phyloP scores from a whole-genome alignment of 2,329 filamentous ascomycete species.

The Cladosporium sp. region DNA sequence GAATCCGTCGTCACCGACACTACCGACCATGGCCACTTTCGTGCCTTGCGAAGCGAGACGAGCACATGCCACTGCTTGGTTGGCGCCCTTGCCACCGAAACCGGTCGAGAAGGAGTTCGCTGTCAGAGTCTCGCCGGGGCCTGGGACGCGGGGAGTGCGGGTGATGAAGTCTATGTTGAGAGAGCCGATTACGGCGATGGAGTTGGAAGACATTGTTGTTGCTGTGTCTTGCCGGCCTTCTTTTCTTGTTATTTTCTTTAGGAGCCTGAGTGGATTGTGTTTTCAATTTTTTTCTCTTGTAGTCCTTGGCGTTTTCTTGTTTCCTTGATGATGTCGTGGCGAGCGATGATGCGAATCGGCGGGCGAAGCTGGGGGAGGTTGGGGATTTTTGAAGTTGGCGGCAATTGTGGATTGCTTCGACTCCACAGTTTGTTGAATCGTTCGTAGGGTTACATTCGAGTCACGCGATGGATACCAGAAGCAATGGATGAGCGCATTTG shows the following conservation, averaged over 20 bases:
- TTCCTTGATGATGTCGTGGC: neutral
- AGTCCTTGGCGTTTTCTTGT: neutral
- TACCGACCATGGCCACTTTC: conserved; percentile 46
- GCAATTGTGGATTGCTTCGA: neutral
- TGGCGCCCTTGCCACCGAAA: conserved; percentile 88
- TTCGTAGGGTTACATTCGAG: neutral
- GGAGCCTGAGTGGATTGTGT: neutral
- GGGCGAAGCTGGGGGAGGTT: conserved; percentile 3
- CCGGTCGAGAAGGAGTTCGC: conserved; percentile 72
- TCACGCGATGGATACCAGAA: neutral
- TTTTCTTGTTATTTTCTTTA: neutral
- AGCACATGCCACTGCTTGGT: conserved; percentile 66
- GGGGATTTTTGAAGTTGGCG: conserved; percentile 2
- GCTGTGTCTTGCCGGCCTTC: too few species aligned
- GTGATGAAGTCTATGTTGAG: conserved; percentile 93
- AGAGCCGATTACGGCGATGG: conserved; percentile 84
- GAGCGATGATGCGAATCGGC: neutral
- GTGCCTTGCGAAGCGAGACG: conserved; percentile 29
- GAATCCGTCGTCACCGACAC: conserved; percentile 45
- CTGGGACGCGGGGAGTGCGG: conserved; percentile 75
- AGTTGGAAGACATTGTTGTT: conserved; percentile 3
- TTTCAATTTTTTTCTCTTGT: neutral
- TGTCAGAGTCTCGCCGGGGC: conserved; percentile 81
- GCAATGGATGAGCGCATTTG: neutral
- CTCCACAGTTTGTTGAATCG: neutral